Percentiles rank a stretch among this genome's conserved stretches.
These are phyloP conservation scores for Sphaerulina vaccinii DNA, from an alignment of 2,329 filamentous ascomycete genomes.

Conservation along the genomic window DNA sequence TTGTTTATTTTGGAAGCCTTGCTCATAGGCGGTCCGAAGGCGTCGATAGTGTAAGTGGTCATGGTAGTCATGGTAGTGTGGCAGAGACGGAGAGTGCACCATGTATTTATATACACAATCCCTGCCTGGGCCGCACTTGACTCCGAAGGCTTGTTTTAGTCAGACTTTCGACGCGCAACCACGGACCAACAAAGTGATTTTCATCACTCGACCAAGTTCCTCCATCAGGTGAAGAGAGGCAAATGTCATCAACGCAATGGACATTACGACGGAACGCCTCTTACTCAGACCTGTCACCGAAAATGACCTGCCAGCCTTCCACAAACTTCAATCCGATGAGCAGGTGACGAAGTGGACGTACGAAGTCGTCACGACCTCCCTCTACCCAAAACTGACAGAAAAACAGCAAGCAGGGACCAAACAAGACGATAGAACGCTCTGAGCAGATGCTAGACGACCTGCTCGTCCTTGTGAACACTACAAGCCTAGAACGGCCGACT, in stretches of 20 bases:
- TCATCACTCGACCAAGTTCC: too few relatives aligned
- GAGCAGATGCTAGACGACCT: conserved; percentile 26
- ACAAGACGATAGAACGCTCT: conserved; percentile 12
- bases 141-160: too few relatives aligned
- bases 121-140: too few relatives aligned
- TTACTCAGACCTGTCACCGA: conserved; percentile 18
- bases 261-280: conserved; percentile 17
- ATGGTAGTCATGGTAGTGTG: too few relatives aligned
- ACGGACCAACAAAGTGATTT: too few relatives aligned
- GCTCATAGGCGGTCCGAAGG: too few relatives aligned
- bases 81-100: too few relatives aligned
- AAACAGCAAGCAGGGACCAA: conserved; percentile 22
- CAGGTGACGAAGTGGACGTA: conserved; percentile 24
- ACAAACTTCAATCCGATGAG: conserved; percentile 21
- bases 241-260: conserved; percentile 10
- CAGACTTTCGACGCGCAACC: too few relatives aligned
- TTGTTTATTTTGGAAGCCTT: too few relatives aligned
- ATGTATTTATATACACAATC: too few relatives aligned
- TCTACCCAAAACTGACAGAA: neutral
- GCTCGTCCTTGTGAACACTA: conserved; percentile 20
- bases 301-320: conserved; percentile 19
- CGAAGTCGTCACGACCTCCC: neutral
- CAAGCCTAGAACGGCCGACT: conserved; percentile 12
- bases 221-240: too few relatives aligned
- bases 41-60: too few relatives aligned